These are phyloP conservation scores for Macrophomina pseudophaseolina DNA, from an alignment of 2,329 filamentous ascomycete genomes.

Conservation along the genomic window DNA sequence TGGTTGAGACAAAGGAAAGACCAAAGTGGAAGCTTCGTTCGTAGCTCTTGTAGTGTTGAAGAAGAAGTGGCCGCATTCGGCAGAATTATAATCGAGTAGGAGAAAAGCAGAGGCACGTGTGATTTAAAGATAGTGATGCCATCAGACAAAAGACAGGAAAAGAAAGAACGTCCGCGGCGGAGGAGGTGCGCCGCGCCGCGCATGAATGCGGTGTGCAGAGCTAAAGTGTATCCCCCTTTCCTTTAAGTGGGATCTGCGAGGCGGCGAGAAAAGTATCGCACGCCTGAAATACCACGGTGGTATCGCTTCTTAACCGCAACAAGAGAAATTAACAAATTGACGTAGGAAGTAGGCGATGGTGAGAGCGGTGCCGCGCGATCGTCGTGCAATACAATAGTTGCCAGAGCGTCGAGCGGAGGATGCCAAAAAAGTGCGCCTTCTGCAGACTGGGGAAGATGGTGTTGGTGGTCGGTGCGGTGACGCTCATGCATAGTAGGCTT, in stretches of 20 bases:
- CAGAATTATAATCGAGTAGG: not conserved
- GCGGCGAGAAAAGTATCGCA: not conserved
- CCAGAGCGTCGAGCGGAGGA: not conserved
- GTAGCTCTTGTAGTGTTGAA: not conserved
- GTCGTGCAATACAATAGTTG: not conserved
- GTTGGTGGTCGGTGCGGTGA: not conserved
- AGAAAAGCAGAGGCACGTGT: not conserved
- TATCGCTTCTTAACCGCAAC: slow-evolving; percentile 1
- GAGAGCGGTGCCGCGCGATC: not conserved
- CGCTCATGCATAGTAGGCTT: not conserved
- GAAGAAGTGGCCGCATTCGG: not conserved
- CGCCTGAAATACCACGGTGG: slow-evolving; percentile 12
- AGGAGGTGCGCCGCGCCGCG: not conserved
- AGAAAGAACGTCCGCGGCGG: not conserved
- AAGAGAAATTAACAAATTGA: not conserved
- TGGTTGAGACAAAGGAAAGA: not conserved
- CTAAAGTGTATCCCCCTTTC: slow-evolving; percentile 6
- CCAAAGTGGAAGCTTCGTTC: not conserved
- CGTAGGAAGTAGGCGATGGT: not conserved
- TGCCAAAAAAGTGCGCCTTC: not conserved
- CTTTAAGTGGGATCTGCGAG: slow-evolving; percentile 18
- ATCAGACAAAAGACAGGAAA: too few species aligned
- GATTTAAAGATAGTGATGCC: not conserved
- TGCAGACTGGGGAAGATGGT: not conserved
- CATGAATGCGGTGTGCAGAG: slow-evolving; percentile 1